Percentiles rank a stretch among this genome's conserved stretches.
Evolutionary conservation across 192 early-diverging fungal genomes (phyloP).

Genomic region (Backusella tuberculispora): DNA sequence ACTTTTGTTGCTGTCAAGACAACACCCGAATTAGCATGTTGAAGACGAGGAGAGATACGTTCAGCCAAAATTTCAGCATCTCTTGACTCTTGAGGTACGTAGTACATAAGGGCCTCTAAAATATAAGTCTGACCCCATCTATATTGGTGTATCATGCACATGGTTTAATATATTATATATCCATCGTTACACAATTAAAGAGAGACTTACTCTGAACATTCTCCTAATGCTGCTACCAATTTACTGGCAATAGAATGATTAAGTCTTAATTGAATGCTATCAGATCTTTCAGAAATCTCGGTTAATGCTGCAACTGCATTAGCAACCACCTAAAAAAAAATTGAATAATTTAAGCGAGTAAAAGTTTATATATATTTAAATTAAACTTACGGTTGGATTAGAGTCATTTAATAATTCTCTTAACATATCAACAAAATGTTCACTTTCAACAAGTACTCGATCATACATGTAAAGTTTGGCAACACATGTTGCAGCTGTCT

Average conservation of each 20-base stretch:
- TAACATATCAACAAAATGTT: constrained; percentile 90
- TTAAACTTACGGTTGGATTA: constrained; percentile 79
- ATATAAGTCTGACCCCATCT: constrained; percentile 97
- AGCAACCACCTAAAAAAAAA: constrained; percentile 78
- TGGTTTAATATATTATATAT: constrained; percentile 8
- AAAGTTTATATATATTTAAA: background rate
- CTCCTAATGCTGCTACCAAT: constrained; percentile 90
- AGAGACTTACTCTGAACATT: constrained; percentile 85
- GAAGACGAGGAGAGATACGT: constrained; percentile 85
- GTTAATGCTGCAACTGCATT: constrained; percentile 93
- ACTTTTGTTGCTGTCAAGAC: constrained; percentile 85
- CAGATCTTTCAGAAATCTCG: constrained; percentile 91
- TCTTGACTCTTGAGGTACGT: constrained; percentile 81
- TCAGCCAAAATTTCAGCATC: constrained; percentile 94
- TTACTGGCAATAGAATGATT: constrained; percentile 89
- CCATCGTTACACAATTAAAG: background rate
- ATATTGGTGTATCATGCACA: constrained; percentile 14
- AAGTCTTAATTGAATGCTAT: constrained; percentile 82
- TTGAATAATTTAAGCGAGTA: background rate
- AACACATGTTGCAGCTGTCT: constrained; percentile 94
- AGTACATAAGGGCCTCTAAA: constrained; percentile 89
- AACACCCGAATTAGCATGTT: constrained; percentile 95
- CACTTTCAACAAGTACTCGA: constrained; percentile 79
- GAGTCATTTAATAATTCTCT: constrained; percentile 84
- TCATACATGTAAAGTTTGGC: constrained; percentile 94